These are phyloP conservation scores for Epichloe festucae DNA, from an alignment of 2,329 filamentous ascomycete species.

Conservation along the genomic window DNA sequence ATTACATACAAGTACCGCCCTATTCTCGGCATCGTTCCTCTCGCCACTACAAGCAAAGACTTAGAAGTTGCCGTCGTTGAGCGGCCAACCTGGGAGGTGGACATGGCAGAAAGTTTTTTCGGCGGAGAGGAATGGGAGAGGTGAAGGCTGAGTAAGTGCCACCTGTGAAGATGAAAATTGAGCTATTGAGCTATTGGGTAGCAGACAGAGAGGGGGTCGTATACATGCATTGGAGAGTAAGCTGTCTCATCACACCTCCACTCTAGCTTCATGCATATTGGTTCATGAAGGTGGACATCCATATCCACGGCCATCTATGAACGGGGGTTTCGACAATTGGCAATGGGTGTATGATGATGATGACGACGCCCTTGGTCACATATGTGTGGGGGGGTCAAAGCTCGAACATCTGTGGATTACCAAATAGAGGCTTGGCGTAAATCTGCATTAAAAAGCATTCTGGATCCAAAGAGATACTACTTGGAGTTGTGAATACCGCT, in stretches of 20 bases:
- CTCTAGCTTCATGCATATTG: background rate
- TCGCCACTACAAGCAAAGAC: constrained; percentile 25
- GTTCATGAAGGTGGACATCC: background rate
- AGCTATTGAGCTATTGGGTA: too few relatives aligned
- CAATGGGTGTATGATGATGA: background rate
- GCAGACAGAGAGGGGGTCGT: background rate
- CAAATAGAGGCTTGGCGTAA: too few relatives aligned
- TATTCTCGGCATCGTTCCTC: constrained; percentile 60
- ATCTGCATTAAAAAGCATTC: too few relatives aligned
- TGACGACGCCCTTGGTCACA: background rate
- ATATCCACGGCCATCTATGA: background rate
- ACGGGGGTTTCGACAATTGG: background rate
- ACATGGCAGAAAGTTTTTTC: constrained; percentile 60
- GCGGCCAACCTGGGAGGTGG: constrained; percentile 70
- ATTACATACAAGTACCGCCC: constrained; percentile 86
- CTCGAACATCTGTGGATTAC: too few relatives aligned
- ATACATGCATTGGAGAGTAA: background rate
- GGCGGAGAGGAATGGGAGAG: constrained; percentile 41
- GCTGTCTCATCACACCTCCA: background rate
- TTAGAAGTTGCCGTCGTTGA: constrained; percentile 83
- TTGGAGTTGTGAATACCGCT: too few relatives aligned
- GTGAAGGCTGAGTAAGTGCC: constrained; percentile 7
- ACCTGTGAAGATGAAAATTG: background rate
- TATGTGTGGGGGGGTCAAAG: too few relatives aligned
- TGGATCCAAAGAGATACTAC: too few relatives aligned